Evolutionary conservation across 805 yeast species (phyloP), one percentile per base, ranked within the genome.

Genomic region (Hagleromyces aurorensis): DNA sequence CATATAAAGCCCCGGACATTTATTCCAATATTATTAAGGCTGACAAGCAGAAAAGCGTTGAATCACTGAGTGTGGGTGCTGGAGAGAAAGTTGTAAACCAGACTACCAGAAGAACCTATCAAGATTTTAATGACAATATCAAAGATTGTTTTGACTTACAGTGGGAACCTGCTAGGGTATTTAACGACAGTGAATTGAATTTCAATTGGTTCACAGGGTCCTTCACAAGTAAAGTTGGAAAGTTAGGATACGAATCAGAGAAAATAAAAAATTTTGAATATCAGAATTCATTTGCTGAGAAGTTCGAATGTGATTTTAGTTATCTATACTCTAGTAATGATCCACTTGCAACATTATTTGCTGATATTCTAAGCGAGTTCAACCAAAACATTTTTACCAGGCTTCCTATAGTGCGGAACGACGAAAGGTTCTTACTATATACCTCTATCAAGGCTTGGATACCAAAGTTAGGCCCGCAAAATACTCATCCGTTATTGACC

Each of bases 371-470:
- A 13, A 26, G 25, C 10, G 16, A 13, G 6, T 29, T 30, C n/a
- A 36, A 38, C 16, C 9, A 21, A 10, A 34, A 35, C 3, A 36
- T 30, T 23, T 14, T 30, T 19, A 13, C 19, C 4, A 27, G 13
- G n/a, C 11, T 18, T 13, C 16, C 21, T 5, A 25, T 28, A 9
- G 13, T 25, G 8, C 16, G 31, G 21, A 30, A 21, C 13, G 40
- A 38, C 19, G 43, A 38, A 21, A 35, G 34, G n/a, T 37, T 41
- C 17, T 21, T 46, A 13, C 55, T 49, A 33, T 50, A 56, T 37
- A 62, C 61, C 3, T 65, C 65, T 34, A 48, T 58, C 5, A 53
- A 58, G 24, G 65, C 64, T 2, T 66, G 64, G 37, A 55, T 67
- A 36, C 57, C 57, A 5, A 45, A 63, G 3, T 46, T 65, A 7